Conservation (phyloP, 1,284 basidiomycete genomes). For the Cutaneotrichosporon spelunceum region DNA sequence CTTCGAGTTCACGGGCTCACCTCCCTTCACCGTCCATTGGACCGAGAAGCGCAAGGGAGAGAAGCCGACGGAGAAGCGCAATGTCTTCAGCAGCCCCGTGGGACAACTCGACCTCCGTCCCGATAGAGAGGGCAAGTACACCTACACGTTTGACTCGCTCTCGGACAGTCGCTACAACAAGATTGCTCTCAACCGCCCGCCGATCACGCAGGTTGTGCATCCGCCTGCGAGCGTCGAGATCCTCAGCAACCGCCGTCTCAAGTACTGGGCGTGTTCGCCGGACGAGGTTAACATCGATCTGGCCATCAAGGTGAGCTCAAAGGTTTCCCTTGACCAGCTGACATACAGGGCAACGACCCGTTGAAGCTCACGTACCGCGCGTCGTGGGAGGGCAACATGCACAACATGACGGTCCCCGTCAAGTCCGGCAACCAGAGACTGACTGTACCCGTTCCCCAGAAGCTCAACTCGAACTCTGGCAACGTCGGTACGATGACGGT, state of each 20-base stretch:
- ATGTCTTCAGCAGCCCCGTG: conserved; percentile 65
- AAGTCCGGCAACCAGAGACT: conserved; percentile 55
- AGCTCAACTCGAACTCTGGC: conserved; percentile 30
- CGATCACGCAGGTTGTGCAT: conserved; percentile 81
- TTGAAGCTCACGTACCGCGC: conserved; percentile 79
- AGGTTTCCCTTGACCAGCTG: conserved; percentile 9
- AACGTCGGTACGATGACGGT: conserved; percentile 40
- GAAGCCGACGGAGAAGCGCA: conserved; percentile 56
- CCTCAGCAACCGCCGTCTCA: conserved; percentile 53
- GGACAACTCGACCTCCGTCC: conserved; percentile 85
- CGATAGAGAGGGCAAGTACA: conserved; percentile 75
- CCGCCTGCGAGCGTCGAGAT: conserved; percentile 78
- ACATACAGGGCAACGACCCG: conserved; percentile 72
- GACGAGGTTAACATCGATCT: conserved; percentile 69
- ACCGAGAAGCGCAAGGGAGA: conserved; percentile 69
- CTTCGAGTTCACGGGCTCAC: conserved; percentile 79
- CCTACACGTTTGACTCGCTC: conserved; percentile 70
- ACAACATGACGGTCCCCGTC: conserved; percentile 63
- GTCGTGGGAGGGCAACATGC: conserved; percentile 56
- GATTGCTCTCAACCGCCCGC: conserved; percentile 65
- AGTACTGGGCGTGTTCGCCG: conserved; percentile 62
- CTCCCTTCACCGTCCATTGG: conserved; percentile 84
- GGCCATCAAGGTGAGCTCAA: conserved; percentile 60
- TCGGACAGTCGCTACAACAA: conserved; percentile 81
- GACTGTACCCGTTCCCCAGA: conserved; percentile 36